Evolutionary conservation across 148 eudicot genomes (phyloP), one percentile per base, ranked within the genome.

Genomic region (Rhododendron henanense): DNA sequence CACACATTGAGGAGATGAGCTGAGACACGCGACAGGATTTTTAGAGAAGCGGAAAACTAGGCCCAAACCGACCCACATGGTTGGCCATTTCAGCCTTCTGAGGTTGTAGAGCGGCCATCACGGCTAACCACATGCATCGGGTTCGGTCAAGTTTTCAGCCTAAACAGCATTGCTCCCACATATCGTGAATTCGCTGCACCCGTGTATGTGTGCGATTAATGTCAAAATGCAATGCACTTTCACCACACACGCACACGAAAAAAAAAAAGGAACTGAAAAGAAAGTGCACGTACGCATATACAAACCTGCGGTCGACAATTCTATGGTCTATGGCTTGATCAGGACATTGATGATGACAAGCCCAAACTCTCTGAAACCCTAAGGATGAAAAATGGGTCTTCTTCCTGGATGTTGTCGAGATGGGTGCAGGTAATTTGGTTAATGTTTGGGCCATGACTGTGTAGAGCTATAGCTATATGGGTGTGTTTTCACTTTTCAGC

Each of bases 241-340:
- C 23, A 23, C 28, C 69, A 5, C 45, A 5, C 45, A 5, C 0
- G 4, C 5, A 39, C n/a, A n/a, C n/a, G n/a, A n/a, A n/a, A n/a
- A 6, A 41, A 15, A 14, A 3, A 0, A 67, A 67, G 5, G 9
- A 67, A 67, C 74, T 28, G 5, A 25, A 67, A 69, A 65, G 33
- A 65, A 69, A 10, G 37, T 10, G 16, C 44, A 79, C 11, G 16
- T 33, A 19, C 10, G 5, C 1, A 25, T 3, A 25, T 6, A 41
- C 81, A 75, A 33, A 90, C 94, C 94, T 92, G 87, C 92, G 91
- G 21, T 80, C 79, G 73, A 87, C 81, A 51, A 39, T 78, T 21
- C 21, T 31, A 2, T 9, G 78, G 47, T 57, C 37, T 25, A 19
- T 47, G 59, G 85, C 71, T 35, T 81, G 85, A 84, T 73, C 80